These are phyloP conservation scores for Rubroshorea leprosula DNA, from an alignment of 345 rosid species.

Conservation along the genomic window DNA sequence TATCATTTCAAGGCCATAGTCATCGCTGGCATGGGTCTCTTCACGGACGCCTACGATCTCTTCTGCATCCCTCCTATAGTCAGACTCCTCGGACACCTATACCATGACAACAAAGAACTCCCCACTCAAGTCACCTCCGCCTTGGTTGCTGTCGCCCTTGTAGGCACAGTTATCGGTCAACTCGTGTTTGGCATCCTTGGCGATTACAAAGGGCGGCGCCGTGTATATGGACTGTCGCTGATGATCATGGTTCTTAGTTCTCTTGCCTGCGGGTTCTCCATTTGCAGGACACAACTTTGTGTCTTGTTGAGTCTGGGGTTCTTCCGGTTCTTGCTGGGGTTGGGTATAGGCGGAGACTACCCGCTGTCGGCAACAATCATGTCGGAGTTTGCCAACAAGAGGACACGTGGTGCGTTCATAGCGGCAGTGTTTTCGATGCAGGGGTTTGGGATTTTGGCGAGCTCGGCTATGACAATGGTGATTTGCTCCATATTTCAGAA, in stretches of 20 bases:
- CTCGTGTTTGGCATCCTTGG: conserved; percentile 46
- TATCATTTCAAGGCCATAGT: too few relatives aligned
- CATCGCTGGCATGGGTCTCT: too few relatives aligned
- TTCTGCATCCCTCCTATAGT: conserved; percentile 50
- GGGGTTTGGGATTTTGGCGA: conserved; percentile 51
- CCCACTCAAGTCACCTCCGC: conserved; percentile 4
- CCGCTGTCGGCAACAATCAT: conserved; percentile 63
- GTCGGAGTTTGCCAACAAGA: conserved; percentile 65
- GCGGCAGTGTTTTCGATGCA: conserved; percentile 63
- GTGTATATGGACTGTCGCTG: too few relatives aligned
- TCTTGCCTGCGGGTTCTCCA: too few relatives aligned
- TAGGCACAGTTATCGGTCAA: conserved; percentile 49
- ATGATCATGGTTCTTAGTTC: too few relatives aligned
- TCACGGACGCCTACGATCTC: conserved; percentile 44
- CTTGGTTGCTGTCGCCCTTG: conserved; percentile 31
- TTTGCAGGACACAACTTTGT: too few relatives aligned
- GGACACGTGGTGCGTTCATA: conserved; percentile 49
- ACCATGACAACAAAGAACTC: conserved; percentile 24
- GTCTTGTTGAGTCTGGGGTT: too few relatives aligned
- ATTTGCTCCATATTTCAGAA: too few relatives aligned
- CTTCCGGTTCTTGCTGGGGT: too few relatives aligned
- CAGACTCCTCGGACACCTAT: conserved; percentile 34
- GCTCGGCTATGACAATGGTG: conserved; percentile 37
- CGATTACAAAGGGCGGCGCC: conserved; percentile 46
- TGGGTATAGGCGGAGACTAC: conserved; percentile 62